Evolutionary conservation across 371 early-diverging fungal genomes (phyloP).

Genomic region (Mitosporidium daphniae): DNA sequence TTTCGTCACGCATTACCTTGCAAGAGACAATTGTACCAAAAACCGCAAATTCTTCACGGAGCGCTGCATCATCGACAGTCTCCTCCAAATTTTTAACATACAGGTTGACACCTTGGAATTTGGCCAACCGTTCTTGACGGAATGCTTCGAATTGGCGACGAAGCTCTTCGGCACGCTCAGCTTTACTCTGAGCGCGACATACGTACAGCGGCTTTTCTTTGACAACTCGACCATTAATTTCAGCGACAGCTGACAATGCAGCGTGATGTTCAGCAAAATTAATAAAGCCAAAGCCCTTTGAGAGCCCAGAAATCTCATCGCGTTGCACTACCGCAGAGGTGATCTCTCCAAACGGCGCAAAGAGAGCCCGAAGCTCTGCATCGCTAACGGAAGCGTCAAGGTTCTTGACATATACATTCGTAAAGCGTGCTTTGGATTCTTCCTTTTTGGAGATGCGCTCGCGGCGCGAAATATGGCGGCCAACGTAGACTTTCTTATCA

Average conservation of each 20-base stretch:
- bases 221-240: constrained; percentile 54
- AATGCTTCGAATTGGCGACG: constrained; percentile 57
- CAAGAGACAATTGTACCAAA: constrained; percentile 76
- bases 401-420: constrained; percentile 95
- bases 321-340: constrained; percentile 31
- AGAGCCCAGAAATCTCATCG: constrained; percentile 36
- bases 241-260: constrained; percentile 60
- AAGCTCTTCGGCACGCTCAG: constrained; percentile 81
- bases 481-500: constrained; percentile 60
- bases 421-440: constrained; percentile 50
- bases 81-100: constrained; percentile 91
- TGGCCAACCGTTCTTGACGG: constrained; percentile 59
- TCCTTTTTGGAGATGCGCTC: constrained; percentile 69
- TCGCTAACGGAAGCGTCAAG: constrained; percentile 35
- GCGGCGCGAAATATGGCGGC: constrained; percentile 52
- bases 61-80: constrained; percentile 56
- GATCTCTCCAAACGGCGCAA: constrained; percentile 40
- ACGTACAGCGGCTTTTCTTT: constrained; percentile 68
- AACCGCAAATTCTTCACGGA: constrained; percentile 61
- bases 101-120: constrained; percentile 85
- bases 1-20: constrained; percentile 81
- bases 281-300: constrained; percentile 76
- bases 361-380: constrained; percentile 38
- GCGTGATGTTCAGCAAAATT: constrained; percentile 69
- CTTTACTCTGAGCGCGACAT: constrained; percentile 87